phyloP scores from a whole-genome alignment of 148 eudicot species.

The Chenopodium album region DNA sequence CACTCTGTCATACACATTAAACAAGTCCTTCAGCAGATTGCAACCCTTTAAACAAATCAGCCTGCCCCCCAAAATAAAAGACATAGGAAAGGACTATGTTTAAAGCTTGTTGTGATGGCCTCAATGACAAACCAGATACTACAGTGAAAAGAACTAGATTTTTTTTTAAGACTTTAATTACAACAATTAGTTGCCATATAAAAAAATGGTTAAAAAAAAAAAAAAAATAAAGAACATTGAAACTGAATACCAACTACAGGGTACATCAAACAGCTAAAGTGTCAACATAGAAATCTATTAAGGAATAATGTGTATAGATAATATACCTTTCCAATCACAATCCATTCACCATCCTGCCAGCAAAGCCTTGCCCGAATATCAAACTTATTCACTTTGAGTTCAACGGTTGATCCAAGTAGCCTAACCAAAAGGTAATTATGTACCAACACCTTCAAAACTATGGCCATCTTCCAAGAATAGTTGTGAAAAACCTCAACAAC shows the following conservation, averaged over 20 bases:
- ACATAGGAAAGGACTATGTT: background rate
- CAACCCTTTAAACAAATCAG: background rate
- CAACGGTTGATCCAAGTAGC: slow-evolving; percentile 57
- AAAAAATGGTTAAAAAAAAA: background rate
- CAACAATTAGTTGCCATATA: background rate
- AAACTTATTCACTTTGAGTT: slow-evolving; percentile 37
- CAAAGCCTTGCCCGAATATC: slow-evolving; percentile 68
- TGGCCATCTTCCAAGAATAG: slow-evolving; percentile 65
- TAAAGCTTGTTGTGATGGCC: background rate
- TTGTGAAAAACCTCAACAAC: slow-evolving; percentile 63
- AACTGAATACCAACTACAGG: background rate
- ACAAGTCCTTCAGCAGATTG: background rate
- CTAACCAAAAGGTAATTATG: slow-evolving; percentile 46
- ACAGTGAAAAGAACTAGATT: background rate
- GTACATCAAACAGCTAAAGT: background rate
- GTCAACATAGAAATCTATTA: background rate
- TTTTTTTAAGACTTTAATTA: background rate
- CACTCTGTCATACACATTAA: background rate
- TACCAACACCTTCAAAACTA: slow-evolving; percentile 43
- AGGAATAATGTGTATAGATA: background rate
- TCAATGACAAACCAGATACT: background rate
- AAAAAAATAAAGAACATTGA: background rate
- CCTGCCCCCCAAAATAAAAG: background rate
- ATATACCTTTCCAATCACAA: slow-evolving; percentile 54
- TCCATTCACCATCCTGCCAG: slow-evolving; percentile 73